Evolutionary conservation across 495 filamentous ascomycete species (phyloP).

Genomic region (Penicillium silybi): DNA sequence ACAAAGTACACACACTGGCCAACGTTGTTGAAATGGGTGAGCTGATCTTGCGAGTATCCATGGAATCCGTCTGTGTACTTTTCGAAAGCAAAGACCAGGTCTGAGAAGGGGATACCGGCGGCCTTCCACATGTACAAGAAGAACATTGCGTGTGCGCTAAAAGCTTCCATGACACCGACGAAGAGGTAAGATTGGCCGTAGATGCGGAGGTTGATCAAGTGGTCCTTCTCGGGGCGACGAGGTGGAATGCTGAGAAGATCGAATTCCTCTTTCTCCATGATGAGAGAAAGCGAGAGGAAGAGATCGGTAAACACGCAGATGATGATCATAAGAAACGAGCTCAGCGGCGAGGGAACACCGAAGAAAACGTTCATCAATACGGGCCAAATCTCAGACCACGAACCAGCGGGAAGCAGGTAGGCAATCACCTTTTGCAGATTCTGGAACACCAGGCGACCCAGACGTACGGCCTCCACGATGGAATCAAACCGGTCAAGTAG

Average conservation of each 20-base stretch:
- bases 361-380: slow-evolving; percentile 69
- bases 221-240: slow-evolving; percentile 57
- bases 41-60: slow-evolving; percentile 40
- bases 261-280: slow-evolving; percentile 67
- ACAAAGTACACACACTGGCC: slow-evolving; percentile 69
- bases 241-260: slow-evolving; percentile 64
- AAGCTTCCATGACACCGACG: slow-evolving; percentile 45
- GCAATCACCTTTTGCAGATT: slow-evolving; percentile 60
- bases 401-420: slow-evolving; percentile 62
- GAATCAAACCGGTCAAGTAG: slow-evolving; percentile 68
- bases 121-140: slow-evolving; percentile 47
- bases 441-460: slow-evolving; percentile 51
- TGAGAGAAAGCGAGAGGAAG: slow-evolving; percentile 57
- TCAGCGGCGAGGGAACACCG: slow-evolving; percentile 64
- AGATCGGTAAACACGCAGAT: slow-evolving; percentile 67
- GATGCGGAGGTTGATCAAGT: slow-evolving; percentile 49
- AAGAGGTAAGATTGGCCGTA: slow-evolving; percentile 51
- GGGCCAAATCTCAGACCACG: slow-evolving; percentile 72
- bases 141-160: slow-evolving; percentile 48
- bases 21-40: slow-evolving; percentile 42
- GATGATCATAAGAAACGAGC: slow-evolving; percentile 68
- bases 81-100: slow-evolving; percentile 46
- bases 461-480: slow-evolving; percentile 62
- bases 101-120: slow-evolving; percentile 40
- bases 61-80: slow-evolving; percentile 45